Evolutionary conservation across 352 stramenopile species (phyloP), one percentile per base, ranked within the genome.

Genomic region (Globisporangium parvum): DNA sequence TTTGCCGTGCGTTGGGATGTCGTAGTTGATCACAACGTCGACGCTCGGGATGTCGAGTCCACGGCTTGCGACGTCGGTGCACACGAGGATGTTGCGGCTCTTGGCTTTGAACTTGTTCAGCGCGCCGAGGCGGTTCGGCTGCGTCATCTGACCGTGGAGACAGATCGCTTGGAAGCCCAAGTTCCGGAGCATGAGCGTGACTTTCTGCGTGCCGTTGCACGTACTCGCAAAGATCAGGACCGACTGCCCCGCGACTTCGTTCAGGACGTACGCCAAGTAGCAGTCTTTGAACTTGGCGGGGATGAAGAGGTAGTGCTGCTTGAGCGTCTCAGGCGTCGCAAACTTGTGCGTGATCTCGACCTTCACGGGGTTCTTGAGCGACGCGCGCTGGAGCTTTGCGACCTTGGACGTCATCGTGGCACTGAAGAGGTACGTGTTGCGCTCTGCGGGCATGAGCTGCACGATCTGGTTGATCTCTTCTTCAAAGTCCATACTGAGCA

Each of bases 381-480:
- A 98, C 21, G 96, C 96, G 23, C 96, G 81, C 72, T 99, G 96
- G 48, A 99, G 72, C 71, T 99, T 99, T 57, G 91, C 82, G 18
- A 99, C 97, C 66, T 99, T 99, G 41, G 83, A 97, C 21, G 97
- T 99, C 96, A 99, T 99, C 6, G 96, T 99, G n/a, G 96, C 96
- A 68, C 83, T 97, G 70, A 99, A 99, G 2, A 99, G 80, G 73
- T 98, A 98, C n/a, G 98, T 99, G 54, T 89, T 85, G 26, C 97
- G 80, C 23, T 91, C 91, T 47, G 67, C 69, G n/a, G 79, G 96
- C 66, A 99, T 97, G 31, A 98, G 80, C 59, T 98, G 81, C 51
- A 99, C 72, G 63, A 99, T 98, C 67, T 98, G 88, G 74, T 99
- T 98, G 67, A 99, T 97, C 63, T 99, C 96, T 64, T 98, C 85